A percentile compares a stretch with the other conserved stretches of the same genome.
phyloP scores from a whole-genome alignment of 2,329 filamentous ascomycete genomes.

The Apiospora arundinis region DNA sequence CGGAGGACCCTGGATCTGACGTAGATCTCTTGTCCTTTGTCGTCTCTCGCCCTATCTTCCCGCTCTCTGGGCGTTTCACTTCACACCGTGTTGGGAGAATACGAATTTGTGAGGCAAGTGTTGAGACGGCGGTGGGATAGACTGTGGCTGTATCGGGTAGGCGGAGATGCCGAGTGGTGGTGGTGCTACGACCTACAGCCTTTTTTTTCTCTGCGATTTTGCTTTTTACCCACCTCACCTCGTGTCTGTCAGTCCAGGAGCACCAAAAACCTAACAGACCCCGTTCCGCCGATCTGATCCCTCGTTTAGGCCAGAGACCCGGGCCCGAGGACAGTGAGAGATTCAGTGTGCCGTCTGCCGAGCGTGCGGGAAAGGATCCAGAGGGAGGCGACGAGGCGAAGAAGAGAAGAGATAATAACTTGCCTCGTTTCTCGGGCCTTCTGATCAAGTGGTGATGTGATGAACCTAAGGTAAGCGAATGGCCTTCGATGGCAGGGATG shows the following conservation, averaged over 20 bases:
- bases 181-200: neutral
- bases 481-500: neutral
- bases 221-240: conserved; percentile 1
- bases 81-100: conserved; percentile 15
- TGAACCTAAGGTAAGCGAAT: neutral
- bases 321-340: neutral
- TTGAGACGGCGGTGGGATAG: neutral
- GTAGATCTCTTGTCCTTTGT: neutral
- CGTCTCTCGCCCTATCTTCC: neutral
- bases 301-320: neutral
- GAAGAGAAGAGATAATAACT: neutral
- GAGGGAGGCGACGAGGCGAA: neutral
- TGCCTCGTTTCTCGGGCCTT: conserved; percentile 10
- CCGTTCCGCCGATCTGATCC: neutral
- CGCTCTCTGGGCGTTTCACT: conserved; percentile 14
- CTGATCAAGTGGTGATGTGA: conserved; percentile 13
- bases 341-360: neutral
- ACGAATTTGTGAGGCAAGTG: conserved; percentile 17
- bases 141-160: conserved; percentile 11
- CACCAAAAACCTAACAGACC: neutral
- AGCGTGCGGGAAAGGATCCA: neutral
- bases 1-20: conserved; percentile 17
- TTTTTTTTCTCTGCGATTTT: neutral
- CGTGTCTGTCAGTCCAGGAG: neutral
- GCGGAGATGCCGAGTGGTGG: neutral